phyloP scores from a whole-genome alignment of 2,329 filamentous ascomycete genomes.

The Cladosporium sp. region DNA sequence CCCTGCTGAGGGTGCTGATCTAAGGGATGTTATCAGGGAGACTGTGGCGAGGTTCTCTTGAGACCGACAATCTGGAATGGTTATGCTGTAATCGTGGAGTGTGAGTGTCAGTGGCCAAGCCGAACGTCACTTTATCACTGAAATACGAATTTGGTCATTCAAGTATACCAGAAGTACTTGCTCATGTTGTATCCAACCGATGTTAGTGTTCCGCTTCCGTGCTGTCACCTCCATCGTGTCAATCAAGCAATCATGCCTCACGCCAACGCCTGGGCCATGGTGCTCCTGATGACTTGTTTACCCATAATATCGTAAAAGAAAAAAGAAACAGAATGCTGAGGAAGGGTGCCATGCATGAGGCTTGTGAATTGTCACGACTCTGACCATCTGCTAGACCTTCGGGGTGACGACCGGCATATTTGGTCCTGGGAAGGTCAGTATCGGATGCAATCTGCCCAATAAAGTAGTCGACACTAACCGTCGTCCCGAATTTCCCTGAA shows the following conservation, averaged over 20 bases:
- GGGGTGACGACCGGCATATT: constrained; percentile 14
- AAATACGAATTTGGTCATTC: not conserved
- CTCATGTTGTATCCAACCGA: not conserved
- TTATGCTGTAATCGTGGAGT: not conserved
- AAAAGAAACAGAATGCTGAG: not conserved
- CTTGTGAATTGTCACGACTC: not conserved
- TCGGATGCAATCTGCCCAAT: not conserved
- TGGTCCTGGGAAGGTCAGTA: not conserved
- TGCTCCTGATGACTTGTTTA: not conserved
- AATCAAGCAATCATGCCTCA: not conserved
- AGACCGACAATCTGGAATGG: not conserved
- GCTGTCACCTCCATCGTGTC: not conserved
- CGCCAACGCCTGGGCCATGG: not conserved
- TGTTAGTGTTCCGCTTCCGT: not conserved
- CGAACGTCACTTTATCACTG: not conserved
- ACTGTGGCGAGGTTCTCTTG: not conserved
- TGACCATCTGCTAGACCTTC: not conserved
- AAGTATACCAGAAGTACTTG: not conserved
- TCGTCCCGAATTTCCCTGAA: not conserved
- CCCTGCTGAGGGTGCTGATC: not conserved
- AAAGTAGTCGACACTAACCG: not conserved
- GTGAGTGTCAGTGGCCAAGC: not conserved
- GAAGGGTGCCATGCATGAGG: not conserved
- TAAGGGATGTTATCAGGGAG: not conserved
- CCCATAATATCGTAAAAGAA: not conserved